Base-by-base conservation (phyloP, 805 yeast species). In the Pichia membranifaciens region DNA sequence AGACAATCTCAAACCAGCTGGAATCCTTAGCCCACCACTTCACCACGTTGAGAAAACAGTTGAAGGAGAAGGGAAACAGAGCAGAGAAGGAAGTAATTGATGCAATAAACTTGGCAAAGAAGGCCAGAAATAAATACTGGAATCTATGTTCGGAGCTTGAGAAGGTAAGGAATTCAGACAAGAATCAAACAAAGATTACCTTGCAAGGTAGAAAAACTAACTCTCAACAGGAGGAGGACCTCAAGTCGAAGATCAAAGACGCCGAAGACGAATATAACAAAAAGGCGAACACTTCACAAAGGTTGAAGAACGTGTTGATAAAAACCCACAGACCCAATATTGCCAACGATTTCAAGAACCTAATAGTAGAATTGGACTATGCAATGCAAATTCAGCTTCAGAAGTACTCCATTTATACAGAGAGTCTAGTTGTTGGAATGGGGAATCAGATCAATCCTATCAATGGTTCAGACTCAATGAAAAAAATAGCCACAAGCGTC, bases 151-250 rank as follows among this genome's bases (percentile, higher is more conserved):
- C 81, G 45, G 98, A 93, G 56, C 76, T 87, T 64, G 97, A 91
- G 55, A 82, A 84, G 56, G 74, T 89, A 38, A 80, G 84, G 59
- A 60, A 56, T 43, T 76, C 87, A 0, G 97, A 91, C 61, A 96
- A 95, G 18, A 75, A 84, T 48, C 87, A 85, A 64, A 87, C 87
- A 56, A 84, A 85, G 52, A 81, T 90, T 44, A 79, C 91, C 2
- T 74, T 93, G 61, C 87, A 87, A 60, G 84, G 85, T 50, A 78
- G 87, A 36, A 84, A 83, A 54, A 81, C 89, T 0, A 80, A 85
- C 1, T 84, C 82, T 44, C 97, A 91, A 67, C 86, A 83, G 61
- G 98, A 93, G 61, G 98, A 91, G 60, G 96, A 90, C 43, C 70
- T 91, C 17, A 80, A 76, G 51, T 70, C 82, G 46, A 90, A 91